Evolutionary conservation across 352 stramenopile genomes (phyloP).

Genomic region (Phytophthora cactorum): DNA sequence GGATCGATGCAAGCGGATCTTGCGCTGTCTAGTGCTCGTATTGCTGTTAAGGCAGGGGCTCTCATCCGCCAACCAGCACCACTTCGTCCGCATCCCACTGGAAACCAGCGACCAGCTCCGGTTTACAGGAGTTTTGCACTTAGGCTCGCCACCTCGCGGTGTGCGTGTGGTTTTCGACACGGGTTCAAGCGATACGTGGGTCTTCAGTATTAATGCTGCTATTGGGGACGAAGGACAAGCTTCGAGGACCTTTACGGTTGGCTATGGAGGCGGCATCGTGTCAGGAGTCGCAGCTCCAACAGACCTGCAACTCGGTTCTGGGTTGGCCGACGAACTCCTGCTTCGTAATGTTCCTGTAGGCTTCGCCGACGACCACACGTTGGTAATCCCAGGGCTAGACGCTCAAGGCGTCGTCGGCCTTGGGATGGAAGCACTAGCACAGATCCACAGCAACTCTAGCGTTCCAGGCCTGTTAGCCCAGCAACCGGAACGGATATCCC

Average conservation of each 20-base stretch:
- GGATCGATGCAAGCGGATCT: background rate
- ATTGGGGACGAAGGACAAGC: background rate
- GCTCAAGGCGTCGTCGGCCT: constrained; percentile 24
- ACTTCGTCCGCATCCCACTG: constrained; percentile 21
- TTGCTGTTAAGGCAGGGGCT: background rate
- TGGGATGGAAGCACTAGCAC: constrained; percentile 24
- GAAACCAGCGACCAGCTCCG: constrained; percentile 21
- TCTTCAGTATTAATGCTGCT: constrained; percentile 1
- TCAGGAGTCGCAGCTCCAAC: constrained; percentile 9
- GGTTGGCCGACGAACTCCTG: background rate
- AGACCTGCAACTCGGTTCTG: constrained; percentile 14
- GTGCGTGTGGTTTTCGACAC: constrained; percentile 30
- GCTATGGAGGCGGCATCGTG: constrained; percentile 27
- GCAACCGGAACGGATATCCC: background rate
- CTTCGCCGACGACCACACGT: constrained; percentile 9
- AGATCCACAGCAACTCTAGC: constrained; percentile 18
- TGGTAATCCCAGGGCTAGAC: constrained; percentile 8
- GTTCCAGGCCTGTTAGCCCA: constrained; percentile 3
- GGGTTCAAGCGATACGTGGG: constrained; percentile 29
- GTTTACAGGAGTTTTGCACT: constrained; percentile 13
- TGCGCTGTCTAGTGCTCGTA: background rate
- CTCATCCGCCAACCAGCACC: background rate
- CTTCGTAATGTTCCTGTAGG: constrained; percentile 18
- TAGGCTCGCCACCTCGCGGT: constrained; percentile 5
- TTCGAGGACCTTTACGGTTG: constrained; percentile 3